Conservation (phyloP, 225 moss, liverwort and hornwort genomes). For the Pseudoscleropodium purum region DNA sequence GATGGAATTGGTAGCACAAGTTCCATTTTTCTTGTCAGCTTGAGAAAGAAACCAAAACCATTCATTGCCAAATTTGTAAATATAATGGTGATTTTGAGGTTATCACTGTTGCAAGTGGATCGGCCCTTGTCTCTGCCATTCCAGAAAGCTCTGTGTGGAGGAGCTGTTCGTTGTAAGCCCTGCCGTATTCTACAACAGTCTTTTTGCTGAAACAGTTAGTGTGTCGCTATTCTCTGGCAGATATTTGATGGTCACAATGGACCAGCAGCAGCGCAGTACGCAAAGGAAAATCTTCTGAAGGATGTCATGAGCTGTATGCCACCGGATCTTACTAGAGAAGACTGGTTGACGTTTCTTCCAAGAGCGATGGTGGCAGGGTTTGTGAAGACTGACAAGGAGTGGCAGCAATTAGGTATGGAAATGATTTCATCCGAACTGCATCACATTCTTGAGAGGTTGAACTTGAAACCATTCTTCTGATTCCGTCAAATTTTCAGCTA, state of each 20-base stretch:
- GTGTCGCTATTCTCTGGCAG: background rate
- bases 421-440: background rate
- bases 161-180: background rate
- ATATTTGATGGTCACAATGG: slow-evolving; percentile 88
- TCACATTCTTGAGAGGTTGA: background rate
- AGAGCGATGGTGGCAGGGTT: slow-evolving; percentile 80
- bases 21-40: background rate
- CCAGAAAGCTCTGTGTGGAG: background rate
- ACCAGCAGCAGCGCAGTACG: slow-evolving; percentile 58
- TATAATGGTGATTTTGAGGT: background rate
- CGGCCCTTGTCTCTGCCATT: background rate
- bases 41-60: background rate
- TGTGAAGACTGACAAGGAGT: slow-evolving; percentile 89
- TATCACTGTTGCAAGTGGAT: background rate
- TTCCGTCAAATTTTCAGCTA: background rate
- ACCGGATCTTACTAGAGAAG: slow-evolving; percentile 34
- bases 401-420: slow-evolving; percentile 42
- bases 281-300: slow-evolving; percentile 61
- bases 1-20: background rate
- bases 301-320: slow-evolving; percentile 69
- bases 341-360: slow-evolving; percentile 64
- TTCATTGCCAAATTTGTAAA: background rate
- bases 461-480: background rate
- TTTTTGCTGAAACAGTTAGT: background rate
- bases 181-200: background rate